phyloP scores from a whole-genome alignment of 163 green algal species.

The Scenedesmus sp. region DNA sequence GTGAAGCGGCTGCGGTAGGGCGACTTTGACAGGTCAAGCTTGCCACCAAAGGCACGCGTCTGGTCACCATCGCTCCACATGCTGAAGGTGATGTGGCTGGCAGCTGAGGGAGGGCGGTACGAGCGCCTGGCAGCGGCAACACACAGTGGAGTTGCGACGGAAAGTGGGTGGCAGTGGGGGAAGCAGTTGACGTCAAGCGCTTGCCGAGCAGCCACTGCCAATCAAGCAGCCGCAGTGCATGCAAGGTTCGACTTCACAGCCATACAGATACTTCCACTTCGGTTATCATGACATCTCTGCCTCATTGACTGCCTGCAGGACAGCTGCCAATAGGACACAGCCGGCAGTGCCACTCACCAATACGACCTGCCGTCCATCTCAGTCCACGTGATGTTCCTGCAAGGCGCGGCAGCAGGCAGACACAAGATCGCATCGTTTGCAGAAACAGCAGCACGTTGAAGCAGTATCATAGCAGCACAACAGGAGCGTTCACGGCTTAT shows the following conservation, averaged over 20 bases:
- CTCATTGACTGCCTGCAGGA: background rate
- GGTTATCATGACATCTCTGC: background rate
- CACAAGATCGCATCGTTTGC: no score
- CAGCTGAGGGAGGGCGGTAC: slow-evolving; percentile 3
- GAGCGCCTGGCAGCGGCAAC: slow-evolving; percentile 6
- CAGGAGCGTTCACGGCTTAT: no score
- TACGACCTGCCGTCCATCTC: slow-evolving; percentile 11
- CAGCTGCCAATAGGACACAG: background rate
- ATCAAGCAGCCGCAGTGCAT: no score
- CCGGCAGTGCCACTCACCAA: background rate
- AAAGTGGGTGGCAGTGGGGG: background rate
- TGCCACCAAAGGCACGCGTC: slow-evolving; percentile 28
- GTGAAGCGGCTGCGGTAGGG: background rate
- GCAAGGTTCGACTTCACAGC: no score
- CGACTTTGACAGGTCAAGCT: background rate
- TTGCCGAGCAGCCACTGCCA: background rate
- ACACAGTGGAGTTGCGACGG: background rate
- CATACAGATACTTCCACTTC: no score
- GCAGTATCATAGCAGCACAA: no score
- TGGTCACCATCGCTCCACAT: slow-evolving; percentile 33
- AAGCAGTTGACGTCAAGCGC: background rate
- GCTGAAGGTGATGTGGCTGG: slow-evolving; percentile 23
- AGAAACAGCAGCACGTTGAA: no score
- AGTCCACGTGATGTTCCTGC: slow-evolving; percentile 34
- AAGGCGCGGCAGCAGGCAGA: background rate